A percentile compares a stretch with the other conserved stretches of the same genome.
phyloP scores from a whole-genome alignment of 306 rosid species.

The Prunus kanzakura region DNA sequence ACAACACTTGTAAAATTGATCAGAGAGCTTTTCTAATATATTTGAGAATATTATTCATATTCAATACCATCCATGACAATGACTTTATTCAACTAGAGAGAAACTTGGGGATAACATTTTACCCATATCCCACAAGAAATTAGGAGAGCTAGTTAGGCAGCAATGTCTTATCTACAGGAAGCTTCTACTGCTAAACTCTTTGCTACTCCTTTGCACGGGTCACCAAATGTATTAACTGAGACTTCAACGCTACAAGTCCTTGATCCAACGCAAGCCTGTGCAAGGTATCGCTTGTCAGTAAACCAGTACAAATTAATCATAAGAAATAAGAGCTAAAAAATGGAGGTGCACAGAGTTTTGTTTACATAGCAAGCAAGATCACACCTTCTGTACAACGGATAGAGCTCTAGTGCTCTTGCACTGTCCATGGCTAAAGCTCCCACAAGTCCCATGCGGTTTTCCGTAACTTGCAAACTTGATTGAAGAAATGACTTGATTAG shows the following conservation, averaged over 20 bases:
- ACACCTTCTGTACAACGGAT: constrained; percentile 68
- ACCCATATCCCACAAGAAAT: not conserved
- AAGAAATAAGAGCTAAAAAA: not conserved
- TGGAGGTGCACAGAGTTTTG: not conserved
- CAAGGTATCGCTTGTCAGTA: constrained; percentile 17
- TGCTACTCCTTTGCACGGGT: constrained; percentile 68
- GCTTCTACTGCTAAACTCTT: constrained; percentile 95
- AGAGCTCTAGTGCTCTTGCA: constrained; percentile 67
- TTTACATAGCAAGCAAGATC: constrained; percentile 4
- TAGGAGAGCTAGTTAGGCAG: not conserved
- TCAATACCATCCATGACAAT: not conserved
- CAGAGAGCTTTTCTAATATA: not conserved
- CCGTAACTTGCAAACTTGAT: constrained; percentile 88
- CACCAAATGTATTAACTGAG: constrained; percentile 53
- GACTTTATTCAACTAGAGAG: constrained; percentile 27
- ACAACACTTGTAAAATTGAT: not conserved
- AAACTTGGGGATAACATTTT: not conserved
- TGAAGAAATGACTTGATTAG: constrained; percentile 70
- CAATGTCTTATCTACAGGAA: constrained; percentile 43
- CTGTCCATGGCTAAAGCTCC: constrained; percentile 61
- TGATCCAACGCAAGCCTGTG: constrained; percentile 86
- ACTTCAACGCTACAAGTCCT: constrained; percentile 63
- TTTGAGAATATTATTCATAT: not conserved
- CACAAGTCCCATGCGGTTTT: constrained; percentile 75
- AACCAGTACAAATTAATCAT: not conserved